Percentiles rank a stretch among this genome's conserved stretches.
phyloP scores from a whole-genome alignment of 2,329 filamentous ascomycete species.

The Pseudogymnoascus sp. region DNA sequence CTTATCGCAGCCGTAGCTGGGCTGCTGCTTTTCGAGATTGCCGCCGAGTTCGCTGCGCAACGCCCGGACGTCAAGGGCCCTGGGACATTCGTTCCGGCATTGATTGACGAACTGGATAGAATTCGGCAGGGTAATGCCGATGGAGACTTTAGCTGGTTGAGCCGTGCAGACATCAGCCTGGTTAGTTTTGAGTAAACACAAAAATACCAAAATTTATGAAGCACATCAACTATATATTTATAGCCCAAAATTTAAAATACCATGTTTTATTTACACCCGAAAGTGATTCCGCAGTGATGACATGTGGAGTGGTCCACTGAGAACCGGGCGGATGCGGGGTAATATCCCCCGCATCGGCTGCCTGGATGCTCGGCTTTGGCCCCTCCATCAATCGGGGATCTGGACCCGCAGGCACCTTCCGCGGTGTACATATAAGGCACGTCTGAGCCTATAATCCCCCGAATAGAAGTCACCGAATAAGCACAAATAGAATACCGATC shows the following conservation, averaged over 20 bases:
- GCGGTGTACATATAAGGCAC: background rate
- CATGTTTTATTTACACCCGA: background rate
- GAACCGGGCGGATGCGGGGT: conserved; percentile 3
- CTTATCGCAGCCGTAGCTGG: conserved; percentile 66
- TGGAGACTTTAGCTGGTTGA: conserved; percentile 43
- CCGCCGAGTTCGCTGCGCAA: conserved; percentile 54
- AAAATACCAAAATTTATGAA: background rate
- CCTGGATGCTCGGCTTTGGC: conserved; percentile 1
- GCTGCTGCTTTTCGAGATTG: conserved; percentile 68
- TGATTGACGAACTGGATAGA: conserved; percentile 62
- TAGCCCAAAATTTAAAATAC: background rate
- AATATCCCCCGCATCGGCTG: background rate
- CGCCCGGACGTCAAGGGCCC: conserved; percentile 62
- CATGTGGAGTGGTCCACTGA: background rate
- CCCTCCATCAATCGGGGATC: background rate
- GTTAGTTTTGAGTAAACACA: conserved; percentile 1
- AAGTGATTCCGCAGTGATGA: background rate
- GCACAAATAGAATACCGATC: background rate
- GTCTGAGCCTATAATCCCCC: background rate
- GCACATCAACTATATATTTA: background rate
- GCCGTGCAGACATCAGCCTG: background rate
- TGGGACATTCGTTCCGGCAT: conserved; percentile 76
- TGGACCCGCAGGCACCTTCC: background rate
- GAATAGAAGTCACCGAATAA: background rate
- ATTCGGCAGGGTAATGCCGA: conserved; percentile 40